Evolutionary conservation across 2,329 filamentous ascomycete species (phyloP).

Genomic region (Hansfordia pulvinata): DNA sequence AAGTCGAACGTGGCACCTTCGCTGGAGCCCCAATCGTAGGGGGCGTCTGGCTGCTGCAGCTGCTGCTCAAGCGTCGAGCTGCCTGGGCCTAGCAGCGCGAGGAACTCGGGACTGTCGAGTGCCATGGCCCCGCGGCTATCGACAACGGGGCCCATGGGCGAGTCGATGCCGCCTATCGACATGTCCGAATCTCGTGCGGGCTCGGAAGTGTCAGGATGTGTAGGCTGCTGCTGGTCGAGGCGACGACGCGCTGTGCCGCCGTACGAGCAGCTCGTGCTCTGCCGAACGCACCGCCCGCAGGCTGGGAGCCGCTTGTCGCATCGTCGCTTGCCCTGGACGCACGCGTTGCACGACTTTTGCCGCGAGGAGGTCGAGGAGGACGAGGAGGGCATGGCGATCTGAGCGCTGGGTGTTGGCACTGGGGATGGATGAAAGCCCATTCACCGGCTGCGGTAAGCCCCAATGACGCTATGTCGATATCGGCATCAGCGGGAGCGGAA

Average conservation of each 20-base stretch:
- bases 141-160: too few species aligned
- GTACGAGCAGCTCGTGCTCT: slow-evolving; percentile 27
- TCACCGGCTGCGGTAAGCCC: too few species aligned
- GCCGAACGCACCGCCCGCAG: slow-evolving; percentile 27
- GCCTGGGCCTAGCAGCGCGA: background rate
- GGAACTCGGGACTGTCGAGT: too few species aligned
- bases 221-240: background rate
- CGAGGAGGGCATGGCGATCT: slow-evolving; percentile 10
- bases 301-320: slow-evolving; percentile 30
- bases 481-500: too few species aligned
- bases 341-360: slow-evolving; percentile 35
- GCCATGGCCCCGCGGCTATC: too few species aligned
- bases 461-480: too few species aligned
- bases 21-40: background rate
- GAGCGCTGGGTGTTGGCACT: slow-evolving; percentile 8
- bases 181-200: background rate
- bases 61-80: background rate
- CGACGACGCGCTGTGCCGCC: slow-evolving; percentile 4
- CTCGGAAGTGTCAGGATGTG: background rate
- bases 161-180: background rate
- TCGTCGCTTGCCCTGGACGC: slow-evolving; percentile 30
- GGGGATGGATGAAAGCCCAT: too few species aligned
- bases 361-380: slow-evolving; percentile 25
- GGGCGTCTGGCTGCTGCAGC: slow-evolving; percentile 1
- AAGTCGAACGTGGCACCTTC: slow-evolving; percentile 11